Conservation (phyloP, 805 yeast genomes). For the Candida palmyrensis region DNA sequence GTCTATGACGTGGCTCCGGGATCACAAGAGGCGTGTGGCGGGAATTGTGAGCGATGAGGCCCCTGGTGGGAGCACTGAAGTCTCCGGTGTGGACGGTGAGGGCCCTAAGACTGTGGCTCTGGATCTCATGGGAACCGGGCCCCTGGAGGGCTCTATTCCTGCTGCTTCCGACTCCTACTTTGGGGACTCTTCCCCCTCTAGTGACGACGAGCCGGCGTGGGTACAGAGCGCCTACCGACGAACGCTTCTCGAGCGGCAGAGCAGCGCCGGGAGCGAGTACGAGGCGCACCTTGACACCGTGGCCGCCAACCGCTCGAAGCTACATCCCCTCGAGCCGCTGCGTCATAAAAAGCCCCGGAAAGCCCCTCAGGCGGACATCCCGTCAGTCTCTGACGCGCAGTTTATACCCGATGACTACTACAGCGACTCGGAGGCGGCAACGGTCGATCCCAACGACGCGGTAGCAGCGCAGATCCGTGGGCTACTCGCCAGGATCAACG, state of each 20-base stretch:
- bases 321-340: slow-evolving; percentile 10
- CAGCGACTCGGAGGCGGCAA: slow-evolving; percentile 20
- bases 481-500: slow-evolving; percentile 41
- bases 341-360: not conserved
- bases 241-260: slow-evolving; percentile 23
- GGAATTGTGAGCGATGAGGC: slow-evolving; percentile 7
- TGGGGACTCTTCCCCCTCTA: slow-evolving; percentile 19
- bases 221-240: slow-evolving; percentile 37
- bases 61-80: slow-evolving; percentile 5
- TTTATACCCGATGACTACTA: slow-evolving; percentile 32
- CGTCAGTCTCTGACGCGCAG: slow-evolving; percentile 9
- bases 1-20: slow-evolving; percentile 75
- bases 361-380: not conserved
- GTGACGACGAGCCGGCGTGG: slow-evolving; percentile 74
- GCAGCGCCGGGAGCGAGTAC: slow-evolving; percentile 25
- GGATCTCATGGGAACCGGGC: no score
- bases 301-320: slow-evolving; percentile 18
- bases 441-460: slow-evolving; percentile 19
- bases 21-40: slow-evolving; percentile 32
- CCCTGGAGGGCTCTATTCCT: slow-evolving; percentile 1
- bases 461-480: slow-evolving; percentile 44
- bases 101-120: no score
- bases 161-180: slow-evolving; percentile 5
- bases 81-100: slow-evolving; percentile 5
- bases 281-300: slow-evolving; percentile 36